phyloP scores from a whole-genome alignment of 73 alveolate species.

The Tetrahymena thermophila region DNA sequence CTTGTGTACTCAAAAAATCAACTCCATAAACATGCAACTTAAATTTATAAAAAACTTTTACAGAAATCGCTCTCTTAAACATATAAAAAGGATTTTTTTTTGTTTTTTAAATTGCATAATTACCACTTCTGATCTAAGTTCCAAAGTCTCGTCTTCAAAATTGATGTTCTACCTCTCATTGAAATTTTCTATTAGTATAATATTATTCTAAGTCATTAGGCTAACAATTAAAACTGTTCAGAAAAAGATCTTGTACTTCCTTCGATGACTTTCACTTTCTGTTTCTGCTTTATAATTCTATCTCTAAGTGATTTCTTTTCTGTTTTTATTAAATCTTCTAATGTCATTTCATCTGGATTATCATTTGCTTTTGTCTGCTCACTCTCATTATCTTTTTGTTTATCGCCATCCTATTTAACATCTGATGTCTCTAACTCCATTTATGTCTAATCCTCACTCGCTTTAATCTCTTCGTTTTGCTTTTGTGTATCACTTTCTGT shows the following conservation, averaged over 20 bases:
- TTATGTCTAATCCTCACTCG: neutral
- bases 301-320: neutral
- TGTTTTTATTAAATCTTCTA: neutral
- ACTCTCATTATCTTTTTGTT: neutral
- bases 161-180: neutral
- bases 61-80: neutral
- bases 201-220: neutral
- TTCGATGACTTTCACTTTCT: neutral
- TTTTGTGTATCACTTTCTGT: neutral
- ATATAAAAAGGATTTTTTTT: too few relatives aligned
- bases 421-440: neutral
- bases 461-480: neutral
- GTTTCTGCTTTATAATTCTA: neutral
- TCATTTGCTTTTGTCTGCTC: neutral
- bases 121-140: neutral
- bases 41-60: neutral
- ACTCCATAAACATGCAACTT: constrained; percentile 25
- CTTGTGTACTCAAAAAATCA: constrained; percentile 23
- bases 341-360: neutral
- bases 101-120: neutral
- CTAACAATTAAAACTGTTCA: neutral
- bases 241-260: constrained; percentile 1
- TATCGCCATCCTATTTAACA: neutral
- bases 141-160: neutral
- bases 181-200: neutral